A percentile compares a stretch with the other conserved stretches of the same genome.
These are phyloP conservation scores for Hyphopichia khmerensis DNA, from an alignment of 1,139 yeast species.

Conservation along the genomic window DNA sequence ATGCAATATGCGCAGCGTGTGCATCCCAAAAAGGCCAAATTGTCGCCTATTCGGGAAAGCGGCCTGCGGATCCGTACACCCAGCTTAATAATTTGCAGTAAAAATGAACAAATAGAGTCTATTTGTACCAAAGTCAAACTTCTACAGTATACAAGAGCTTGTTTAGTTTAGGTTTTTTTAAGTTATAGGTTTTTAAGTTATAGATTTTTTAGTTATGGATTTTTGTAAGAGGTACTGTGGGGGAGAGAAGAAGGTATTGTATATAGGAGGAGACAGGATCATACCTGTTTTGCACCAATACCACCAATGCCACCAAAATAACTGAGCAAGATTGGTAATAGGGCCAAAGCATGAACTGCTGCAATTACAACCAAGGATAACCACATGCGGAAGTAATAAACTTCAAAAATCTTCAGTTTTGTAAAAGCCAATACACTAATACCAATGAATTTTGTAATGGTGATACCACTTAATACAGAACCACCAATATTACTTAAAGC, in stretches of 20 bases:
- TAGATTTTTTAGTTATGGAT: too few species aligned
- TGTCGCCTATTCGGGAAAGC: not conserved
- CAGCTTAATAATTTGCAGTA: not conserved
- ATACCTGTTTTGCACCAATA: too few species aligned
- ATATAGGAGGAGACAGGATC: too few species aligned
- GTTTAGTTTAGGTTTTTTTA: too few species aligned
- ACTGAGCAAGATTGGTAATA: constrained; percentile 74
- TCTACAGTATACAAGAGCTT: too few species aligned
- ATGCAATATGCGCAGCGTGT: not conserved
- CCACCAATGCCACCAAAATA: too few species aligned
- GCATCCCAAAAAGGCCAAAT: not conserved
- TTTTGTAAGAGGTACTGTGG: too few species aligned
- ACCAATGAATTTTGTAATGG: constrained; percentile 86
- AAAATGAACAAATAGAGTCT: too few species aligned
- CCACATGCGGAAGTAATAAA: constrained; percentile 97
- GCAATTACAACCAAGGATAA: constrained; percentile 75
- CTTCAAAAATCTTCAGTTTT: constrained; percentile 79
- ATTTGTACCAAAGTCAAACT: too few species aligned
- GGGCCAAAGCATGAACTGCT: constrained; percentile 71
- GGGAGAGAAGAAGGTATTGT: too few species aligned
- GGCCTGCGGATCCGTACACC: not conserved
- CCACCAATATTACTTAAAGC: constrained; percentile 80
- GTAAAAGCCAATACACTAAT: constrained; percentile 86
- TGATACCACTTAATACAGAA: constrained; percentile 85
- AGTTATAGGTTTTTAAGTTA: too few species aligned